Conservation (phyloP, 495 filamentous ascomycete species). For the Penicillium angulare region DNA sequence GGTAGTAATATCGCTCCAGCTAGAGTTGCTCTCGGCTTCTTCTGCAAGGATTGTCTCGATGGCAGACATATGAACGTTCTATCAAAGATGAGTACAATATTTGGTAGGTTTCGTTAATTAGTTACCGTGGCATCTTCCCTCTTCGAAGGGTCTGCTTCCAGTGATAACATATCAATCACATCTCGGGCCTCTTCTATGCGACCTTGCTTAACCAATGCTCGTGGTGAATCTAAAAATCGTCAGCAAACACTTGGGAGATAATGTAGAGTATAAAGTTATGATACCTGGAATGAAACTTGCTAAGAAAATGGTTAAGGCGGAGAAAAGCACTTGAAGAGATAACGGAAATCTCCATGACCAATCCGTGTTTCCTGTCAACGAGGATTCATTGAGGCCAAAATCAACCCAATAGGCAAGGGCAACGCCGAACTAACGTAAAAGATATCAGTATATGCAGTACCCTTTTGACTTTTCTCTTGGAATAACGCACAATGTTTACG, state of each 20-base stretch:
- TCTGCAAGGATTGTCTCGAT: not conserved
- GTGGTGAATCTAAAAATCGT: not conserved
- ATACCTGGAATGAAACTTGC: not conserved
- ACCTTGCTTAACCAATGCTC: not conserved
- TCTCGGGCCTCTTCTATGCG: not conserved
- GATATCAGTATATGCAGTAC: too few species aligned
- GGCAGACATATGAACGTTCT: not conserved
- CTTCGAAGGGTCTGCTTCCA: not conserved
- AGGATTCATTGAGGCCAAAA: not conserved
- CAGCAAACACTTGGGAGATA: not conserved
- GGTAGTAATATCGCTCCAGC: not conserved
- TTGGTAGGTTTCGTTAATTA: not conserved
- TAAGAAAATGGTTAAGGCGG: not conserved
- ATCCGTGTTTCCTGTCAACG: not conserved
- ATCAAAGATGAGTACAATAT: not conserved
- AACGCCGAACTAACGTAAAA: not conserved
- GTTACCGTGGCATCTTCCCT: not conserved
- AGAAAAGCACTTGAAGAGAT: not conserved
- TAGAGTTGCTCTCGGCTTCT: not conserved
- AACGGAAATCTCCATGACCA: not conserved
- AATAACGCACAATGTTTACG: not conserved
- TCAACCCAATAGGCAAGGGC: constrained; percentile 1
- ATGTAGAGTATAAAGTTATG: not conserved
- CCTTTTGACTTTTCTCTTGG: too few species aligned
- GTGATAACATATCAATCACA: not conserved